Base-by-base conservation (phyloP, 1,284 basidiomycete species). In the Leccinum variabile region DNA sequence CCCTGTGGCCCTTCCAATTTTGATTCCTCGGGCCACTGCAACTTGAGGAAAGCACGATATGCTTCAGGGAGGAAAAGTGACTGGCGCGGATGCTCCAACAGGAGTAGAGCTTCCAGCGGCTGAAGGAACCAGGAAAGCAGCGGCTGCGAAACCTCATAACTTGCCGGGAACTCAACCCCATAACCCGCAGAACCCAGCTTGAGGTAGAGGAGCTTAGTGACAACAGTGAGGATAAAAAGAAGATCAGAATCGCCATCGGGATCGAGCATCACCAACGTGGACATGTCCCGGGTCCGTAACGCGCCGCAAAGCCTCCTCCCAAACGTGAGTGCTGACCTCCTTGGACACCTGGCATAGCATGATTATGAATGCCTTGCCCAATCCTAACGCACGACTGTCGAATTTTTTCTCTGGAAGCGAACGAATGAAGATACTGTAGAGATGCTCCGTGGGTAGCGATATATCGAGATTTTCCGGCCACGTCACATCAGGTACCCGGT, bases 121-220 rank as follows among this genome's bases (percentile, higher is more conserved):
- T 60, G 59, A 35, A 63, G 60, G n/a, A 63, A 44, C 62, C 62
- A 63, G 28, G 55, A 39, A 30, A 63, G 60, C n/a, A 63, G 41
- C 10, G 61, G 22, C 18, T 53, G 56, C 7, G 61, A 53, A 33
- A 63, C 56, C 28, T 56, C 61, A 8, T 22, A 25, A 3, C 16
- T 22, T 32, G 16, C 5, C 5, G 56, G 52, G 8, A 53, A 37
- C 22, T 22, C 22, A 22, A 22, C 22, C 52, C 50, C 62, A 62
- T 18, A 32, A 14, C 7, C 25, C 8, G 25, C 11, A 18, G n/a
- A 25, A 13, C 35, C 56, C 9, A 41, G 46, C 16, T 57, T 63
- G 41, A 49, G 44, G 30, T 35, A 54, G 18, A 63, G 56, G 25
- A 63, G 33, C 30, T 63, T 63, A 28, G 61, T 33, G 30, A 58